These are phyloP conservation scores for Nakazawaea holstii DNA, from an alignment of 805 yeast species.

Conservation along the genomic window DNA sequence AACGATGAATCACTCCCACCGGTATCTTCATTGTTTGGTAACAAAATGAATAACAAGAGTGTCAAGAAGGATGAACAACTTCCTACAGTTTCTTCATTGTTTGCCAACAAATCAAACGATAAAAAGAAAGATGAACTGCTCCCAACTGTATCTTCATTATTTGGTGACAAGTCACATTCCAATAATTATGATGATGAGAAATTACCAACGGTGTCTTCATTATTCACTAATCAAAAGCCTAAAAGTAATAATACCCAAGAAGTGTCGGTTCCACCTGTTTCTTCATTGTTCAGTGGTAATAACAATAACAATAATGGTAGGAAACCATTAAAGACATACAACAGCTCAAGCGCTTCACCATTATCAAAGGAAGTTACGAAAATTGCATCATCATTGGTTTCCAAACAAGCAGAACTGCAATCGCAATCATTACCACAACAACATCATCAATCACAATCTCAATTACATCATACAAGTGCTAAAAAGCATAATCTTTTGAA, in stretches of 20 bases:
- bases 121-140: neutral
- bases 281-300: slow-evolving; percentile 1
- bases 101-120: neutral
- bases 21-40: neutral
- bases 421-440: neutral
- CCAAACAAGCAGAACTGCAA: neutral
- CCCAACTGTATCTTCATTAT: neutral
- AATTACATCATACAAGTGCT: neutral
- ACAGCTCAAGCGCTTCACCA: no score
- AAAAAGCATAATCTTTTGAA: slow-evolving; percentile 5
- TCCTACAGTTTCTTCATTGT: neutral
- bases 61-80: neutral
- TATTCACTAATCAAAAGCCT: neutral
- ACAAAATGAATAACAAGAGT: neutral
- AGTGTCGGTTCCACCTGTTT: neutral
- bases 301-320: neutral
- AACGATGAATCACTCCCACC: neutral
- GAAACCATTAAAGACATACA: neutral
- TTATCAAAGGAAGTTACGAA: no score
- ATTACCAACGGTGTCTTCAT: neutral
- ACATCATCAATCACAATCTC: neutral
- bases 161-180: neutral
- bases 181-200: neutral
- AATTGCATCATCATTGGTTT: neutral
- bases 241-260: neutral